Base-by-base conservation (phyloP, 2,329 filamentous ascomycete species). In the Rhinocladiella similis region DNA sequence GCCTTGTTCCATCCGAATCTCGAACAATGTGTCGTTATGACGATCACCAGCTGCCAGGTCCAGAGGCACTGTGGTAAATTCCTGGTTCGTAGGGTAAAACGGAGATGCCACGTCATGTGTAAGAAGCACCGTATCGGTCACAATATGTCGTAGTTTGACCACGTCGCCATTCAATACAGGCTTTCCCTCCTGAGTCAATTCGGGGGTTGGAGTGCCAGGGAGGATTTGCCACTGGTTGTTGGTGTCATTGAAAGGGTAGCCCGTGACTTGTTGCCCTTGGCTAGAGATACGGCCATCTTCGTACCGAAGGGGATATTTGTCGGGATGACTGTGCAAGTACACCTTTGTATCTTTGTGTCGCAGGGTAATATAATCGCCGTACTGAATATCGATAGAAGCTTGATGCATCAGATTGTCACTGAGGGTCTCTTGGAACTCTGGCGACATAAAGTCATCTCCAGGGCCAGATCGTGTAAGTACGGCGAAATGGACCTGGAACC, bases 401-500 rank as follows among this genome's bases (percentile, higher is more conserved):
- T 90, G 85, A 59, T 91, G 84, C 90, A 99, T 94, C 59, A 88
- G 77, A 70, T 99, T 99, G 78, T 99, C 93, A 69, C 89, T 91
- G 62, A 99, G 80, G 1, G 94, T 97, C 77, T 96, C 92, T 77
- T 99, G 94, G 79, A 99, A 99, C 69, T 94, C 91, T 1, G 94
- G 94, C 3, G 89, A 91, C 94, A 99, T 99, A 77, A 99, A 99
- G 69, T 97, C 93, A 70, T 99, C 94, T 52, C 94, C 94, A 43
- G 94, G 93, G 35, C 94, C 94, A 50, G 94, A 97, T 58, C 87
- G 83, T 64, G 78, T 88, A 61, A 99, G 82, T 67, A 99, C 90
- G 43, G 90, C 82, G 73, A 99, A 99, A 77, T 99, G 94, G 27
- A 99, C 92, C 81, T 99, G 94, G 86, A 99, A 99, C 94, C 94